These are phyloP conservation scores for Hypoxylon rubiginosum DNA, from an alignment of 2,329 filamentous ascomycete species.

Conservation along the genomic window DNA sequence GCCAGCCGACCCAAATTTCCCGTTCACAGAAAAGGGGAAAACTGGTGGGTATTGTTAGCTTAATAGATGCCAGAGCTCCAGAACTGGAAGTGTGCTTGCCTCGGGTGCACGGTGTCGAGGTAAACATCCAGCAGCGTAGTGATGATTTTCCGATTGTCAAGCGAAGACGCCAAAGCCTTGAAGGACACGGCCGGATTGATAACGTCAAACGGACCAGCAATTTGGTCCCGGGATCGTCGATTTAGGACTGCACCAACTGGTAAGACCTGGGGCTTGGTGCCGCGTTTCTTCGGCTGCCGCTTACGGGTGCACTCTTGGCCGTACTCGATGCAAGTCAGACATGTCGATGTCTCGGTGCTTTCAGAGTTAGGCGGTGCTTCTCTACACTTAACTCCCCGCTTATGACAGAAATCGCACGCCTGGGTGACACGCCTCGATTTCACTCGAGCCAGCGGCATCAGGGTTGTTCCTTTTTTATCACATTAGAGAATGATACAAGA, in stretches of 20 bases:
- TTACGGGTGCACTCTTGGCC: constrained; percentile 1
- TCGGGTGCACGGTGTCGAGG: constrained; percentile 1
- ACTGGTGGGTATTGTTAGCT: neutral
- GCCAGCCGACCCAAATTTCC: constrained; percentile 1
- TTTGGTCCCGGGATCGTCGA: neutral
- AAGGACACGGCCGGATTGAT: neutral
- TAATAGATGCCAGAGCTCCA: neutral
- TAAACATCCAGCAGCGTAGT: constrained; percentile 2
- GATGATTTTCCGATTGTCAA: constrained; percentile 4
- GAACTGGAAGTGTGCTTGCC: neutral
- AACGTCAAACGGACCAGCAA: neutral
- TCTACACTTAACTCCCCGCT: neutral
- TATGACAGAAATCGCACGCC: constrained; percentile 5
- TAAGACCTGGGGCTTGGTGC: neutral
- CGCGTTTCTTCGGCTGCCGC: constrained; percentile 2
- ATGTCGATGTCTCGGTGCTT: neutral
- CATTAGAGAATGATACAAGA: neutral
- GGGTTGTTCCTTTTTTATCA: neutral
- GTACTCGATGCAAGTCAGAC: constrained; percentile 5
- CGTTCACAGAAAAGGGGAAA: constrained; percentile 2
- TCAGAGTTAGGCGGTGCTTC: neutral
- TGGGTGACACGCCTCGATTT: constrained; percentile 2
- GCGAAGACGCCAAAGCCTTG: neutral
- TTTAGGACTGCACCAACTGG: neutral
- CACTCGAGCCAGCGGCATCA: neutral